Conservation (phyloP, 495 filamentous ascomycete genomes). For the Penicillium desertorum region DNA sequence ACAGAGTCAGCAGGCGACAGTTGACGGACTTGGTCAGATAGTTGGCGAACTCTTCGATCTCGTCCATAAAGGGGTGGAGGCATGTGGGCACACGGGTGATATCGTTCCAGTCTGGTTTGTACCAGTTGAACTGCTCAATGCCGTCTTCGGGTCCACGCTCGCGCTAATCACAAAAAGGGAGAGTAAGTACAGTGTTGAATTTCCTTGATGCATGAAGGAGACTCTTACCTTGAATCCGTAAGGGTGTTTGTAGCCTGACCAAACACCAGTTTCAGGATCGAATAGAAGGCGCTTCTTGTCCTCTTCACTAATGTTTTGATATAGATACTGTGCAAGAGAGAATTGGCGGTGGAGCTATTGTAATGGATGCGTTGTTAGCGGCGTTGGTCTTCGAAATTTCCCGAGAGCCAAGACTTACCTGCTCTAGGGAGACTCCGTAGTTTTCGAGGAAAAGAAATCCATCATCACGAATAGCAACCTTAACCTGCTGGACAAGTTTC, state of each 20-base stretch:
- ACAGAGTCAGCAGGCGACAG: constrained; percentile 42
- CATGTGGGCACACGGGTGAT: constrained; percentile 36
- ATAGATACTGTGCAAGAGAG: constrained; percentile 43
- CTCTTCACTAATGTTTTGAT: constrained; percentile 46
- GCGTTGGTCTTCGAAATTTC: background rate
- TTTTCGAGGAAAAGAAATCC: constrained; percentile 49
- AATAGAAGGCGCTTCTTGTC: constrained; percentile 46
- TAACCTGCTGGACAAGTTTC: constrained; percentile 39
- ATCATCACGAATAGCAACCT: constrained; percentile 44
- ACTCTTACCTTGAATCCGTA: constrained; percentile 41
- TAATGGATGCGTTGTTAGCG: background rate
- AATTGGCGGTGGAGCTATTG: constrained; percentile 47
- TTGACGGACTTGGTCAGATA: constrained; percentile 49
- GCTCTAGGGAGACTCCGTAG: constrained; percentile 49
- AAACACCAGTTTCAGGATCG: constrained; percentile 37
- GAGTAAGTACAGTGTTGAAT: background rate
- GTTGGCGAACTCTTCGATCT: constrained; percentile 44
- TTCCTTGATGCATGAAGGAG: background rate
- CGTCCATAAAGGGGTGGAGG: constrained; percentile 47
- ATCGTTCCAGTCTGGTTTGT: constrained; percentile 40
- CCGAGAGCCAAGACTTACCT: constrained; percentile 22
- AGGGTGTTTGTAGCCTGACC: constrained; percentile 45
- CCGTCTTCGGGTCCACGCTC: constrained; percentile 38
- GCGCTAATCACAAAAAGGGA: constrained; percentile 25
- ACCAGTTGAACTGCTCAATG: constrained; percentile 53